phyloP scores from a whole-genome alignment of 352 stramenopile genomes.

The Phytophthora podocarpi region DNA sequence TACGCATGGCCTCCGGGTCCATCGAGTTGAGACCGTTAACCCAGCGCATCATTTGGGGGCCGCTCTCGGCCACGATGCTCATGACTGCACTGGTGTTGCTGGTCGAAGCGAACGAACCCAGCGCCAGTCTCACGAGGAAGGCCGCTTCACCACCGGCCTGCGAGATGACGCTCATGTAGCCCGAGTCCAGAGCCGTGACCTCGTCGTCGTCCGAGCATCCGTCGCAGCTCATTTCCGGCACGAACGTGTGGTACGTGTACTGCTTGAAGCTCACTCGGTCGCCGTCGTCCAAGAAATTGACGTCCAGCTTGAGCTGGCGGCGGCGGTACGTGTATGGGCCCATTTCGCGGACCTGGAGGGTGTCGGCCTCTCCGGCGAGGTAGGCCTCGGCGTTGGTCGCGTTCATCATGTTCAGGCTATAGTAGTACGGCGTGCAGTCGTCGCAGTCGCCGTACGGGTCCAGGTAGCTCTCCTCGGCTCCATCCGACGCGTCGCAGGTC shows the following conservation, averaged over 20 bases:
- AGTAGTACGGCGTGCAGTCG: slow-evolving; percentile 70
- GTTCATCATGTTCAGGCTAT: slow-evolving; percentile 51
- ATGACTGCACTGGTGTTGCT: slow-evolving; percentile 34
- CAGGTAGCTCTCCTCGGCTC: slow-evolving; percentile 41
- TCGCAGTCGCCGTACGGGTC: slow-evolving; percentile 66
- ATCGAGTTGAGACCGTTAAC: slow-evolving; percentile 69
- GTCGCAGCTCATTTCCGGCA: slow-evolving; percentile 49
- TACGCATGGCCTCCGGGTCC: slow-evolving; percentile 46
- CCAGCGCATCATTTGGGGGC: slow-evolving; percentile 70
- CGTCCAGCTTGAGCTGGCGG: slow-evolving; percentile 57
- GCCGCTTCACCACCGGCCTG: slow-evolving; percentile 59
- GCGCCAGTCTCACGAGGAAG: slow-evolving; percentile 54
- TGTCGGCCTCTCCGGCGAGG: slow-evolving; percentile 46
- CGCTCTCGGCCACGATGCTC: slow-evolving; percentile 44
- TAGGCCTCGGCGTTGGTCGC: slow-evolving; percentile 50
- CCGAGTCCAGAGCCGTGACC: slow-evolving; percentile 53
- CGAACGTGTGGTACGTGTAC: slow-evolving; percentile 74
- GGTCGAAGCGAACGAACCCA: slow-evolving; percentile 52
- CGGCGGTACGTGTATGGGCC: slow-evolving; percentile 73
- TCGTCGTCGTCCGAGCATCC: slow-evolving; percentile 57
- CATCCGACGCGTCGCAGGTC: slow-evolving; percentile 43
- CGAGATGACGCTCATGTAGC: slow-evolving; percentile 77
- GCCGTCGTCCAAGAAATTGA: slow-evolving; percentile 51
- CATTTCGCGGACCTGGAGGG: slow-evolving; percentile 63
- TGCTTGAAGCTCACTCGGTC: slow-evolving; percentile 62